These are phyloP conservation scores for Berkeleyomyces rouxiae DNA, from an alignment of 2,329 filamentous ascomycete species.

Conservation along the genomic window DNA sequence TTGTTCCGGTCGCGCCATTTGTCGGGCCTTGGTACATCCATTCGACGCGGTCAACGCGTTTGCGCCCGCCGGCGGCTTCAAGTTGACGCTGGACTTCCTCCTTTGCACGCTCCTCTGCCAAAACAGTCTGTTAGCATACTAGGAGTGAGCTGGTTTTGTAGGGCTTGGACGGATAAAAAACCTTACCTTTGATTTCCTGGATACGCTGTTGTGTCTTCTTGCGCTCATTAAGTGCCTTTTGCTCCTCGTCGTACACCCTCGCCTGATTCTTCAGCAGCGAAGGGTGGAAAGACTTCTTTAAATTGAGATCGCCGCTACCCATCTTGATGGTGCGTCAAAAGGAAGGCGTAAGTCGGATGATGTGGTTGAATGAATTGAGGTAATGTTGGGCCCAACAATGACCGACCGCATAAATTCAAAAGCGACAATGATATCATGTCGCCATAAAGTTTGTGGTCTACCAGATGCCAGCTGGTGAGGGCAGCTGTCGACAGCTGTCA, in stretches of 20 bases:
- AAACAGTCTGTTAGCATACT: neutral
- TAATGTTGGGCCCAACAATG: too few relatives aligned
- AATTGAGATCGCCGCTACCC: conserved; percentile 87
- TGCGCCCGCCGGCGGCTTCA: conserved; percentile 71
- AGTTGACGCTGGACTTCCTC: conserved; percentile 84
- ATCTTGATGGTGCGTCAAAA: conserved; percentile 32
- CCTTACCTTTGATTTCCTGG: conserved; percentile 56
- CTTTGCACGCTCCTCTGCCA: conserved; percentile 64
- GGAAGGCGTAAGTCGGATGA: neutral
- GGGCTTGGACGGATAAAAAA: neutral
- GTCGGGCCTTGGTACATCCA: conserved; percentile 96
- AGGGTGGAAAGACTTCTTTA: conserved; percentile 93
- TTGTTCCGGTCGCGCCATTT: conserved; percentile 54
- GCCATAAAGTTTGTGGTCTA: too few relatives aligned
- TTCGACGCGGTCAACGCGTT: conserved; percentile 69
- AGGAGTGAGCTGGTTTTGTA: neutral
- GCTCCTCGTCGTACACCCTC: conserved; percentile 79
- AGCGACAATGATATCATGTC: too few relatives aligned
- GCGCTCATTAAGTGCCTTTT: conserved; percentile 83
- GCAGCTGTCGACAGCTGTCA: neutral
- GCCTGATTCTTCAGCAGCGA: conserved; percentile 79
- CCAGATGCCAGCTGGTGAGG: neutral
- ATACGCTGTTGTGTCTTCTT: conserved; percentile 83
- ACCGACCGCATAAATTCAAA: too few relatives aligned
- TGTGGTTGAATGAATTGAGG: neutral